Base-by-base conservation (phyloP, 2,329 filamentous ascomycete genomes). In the Colletotrichum sp. region DNA sequence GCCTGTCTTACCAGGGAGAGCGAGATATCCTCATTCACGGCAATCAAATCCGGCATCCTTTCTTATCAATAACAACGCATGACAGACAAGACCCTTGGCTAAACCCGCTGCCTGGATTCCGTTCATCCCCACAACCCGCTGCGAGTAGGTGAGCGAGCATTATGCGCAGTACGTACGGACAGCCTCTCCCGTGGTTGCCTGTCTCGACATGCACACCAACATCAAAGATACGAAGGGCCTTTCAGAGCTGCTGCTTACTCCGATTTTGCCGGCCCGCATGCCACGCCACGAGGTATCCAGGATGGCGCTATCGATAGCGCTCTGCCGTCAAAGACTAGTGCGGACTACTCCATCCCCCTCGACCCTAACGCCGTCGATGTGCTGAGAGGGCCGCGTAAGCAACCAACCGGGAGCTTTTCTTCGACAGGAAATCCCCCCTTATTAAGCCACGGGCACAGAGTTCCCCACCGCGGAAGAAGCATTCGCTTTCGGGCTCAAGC, bases 371-470 rank as follows among this genome's bases (percentile, higher is more conserved):
- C 68, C 68, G 57, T 70, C 57, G 49, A 26, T 13, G 68, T 68
- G 24, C 55, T 24, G 55, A 18, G 73, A 76, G 55, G 73, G 73
- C 69, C 73, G 73, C 73, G 73, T 76, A 64, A 73, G 73, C 73
- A 34, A 57, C 44, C 63, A 60, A 73, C 63, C 57, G 64, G 49
- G 57, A 57, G 55, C 32, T 63, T 34, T 44, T 64, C 62, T 44
- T 64, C n/a, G 49, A 59, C 65, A 36, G 21, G 30, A 68, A 66
- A 59, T 18, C 44, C 62, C 63, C 34, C 34, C 68, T 75, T 36
- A 24, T 63, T 63, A 55, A 72, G 72, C 49, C 68, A 49, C 72
- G 62, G 63, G 39, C 24, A 36, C n/a, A 15, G 26, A 64, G 24
- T 67, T 57, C 63, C 34, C 70, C 66, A 49, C 69, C 26, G 55